A percentile compares a stretch with the other conserved stretches of the same genome.
These are phyloP conservation scores for Sclerotinia trifoliorum DNA, from an alignment of 2,329 filamentous ascomycete species.

Conservation along the genomic window DNA sequence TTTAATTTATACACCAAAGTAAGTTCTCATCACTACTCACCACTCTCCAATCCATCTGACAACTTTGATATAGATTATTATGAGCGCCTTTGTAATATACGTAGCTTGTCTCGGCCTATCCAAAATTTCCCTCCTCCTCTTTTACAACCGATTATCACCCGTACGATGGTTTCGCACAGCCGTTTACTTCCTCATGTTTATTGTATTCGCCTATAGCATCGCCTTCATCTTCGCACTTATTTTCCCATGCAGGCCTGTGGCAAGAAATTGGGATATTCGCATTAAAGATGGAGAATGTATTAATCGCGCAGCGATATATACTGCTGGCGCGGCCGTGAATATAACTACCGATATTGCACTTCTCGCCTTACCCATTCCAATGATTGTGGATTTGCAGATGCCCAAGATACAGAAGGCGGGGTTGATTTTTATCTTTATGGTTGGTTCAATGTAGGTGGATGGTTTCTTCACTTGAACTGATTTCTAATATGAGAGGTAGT, in stretches of 20 bases:
- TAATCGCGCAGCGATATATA: conserved; percentile 11
- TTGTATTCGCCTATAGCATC: conserved; percentile 5
- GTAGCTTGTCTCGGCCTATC: conserved; percentile 18
- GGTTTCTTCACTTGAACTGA: neutral
- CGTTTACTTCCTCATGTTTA: conserved; percentile 10
- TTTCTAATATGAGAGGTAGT: neutral
- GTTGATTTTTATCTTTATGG: conserved; percentile 16
- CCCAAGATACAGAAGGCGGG: conserved; percentile 14
- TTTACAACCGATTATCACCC: conserved; percentile 14
- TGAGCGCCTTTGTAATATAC: conserved; percentile 14
- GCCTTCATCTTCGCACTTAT: conserved; percentile 14
- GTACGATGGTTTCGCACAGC: conserved; percentile 8
- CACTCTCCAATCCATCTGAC: neutral
- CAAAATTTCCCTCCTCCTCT: conserved; percentile 16
- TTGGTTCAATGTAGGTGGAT: conserved; percentile 12
- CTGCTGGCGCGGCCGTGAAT: conserved; percentile 9
- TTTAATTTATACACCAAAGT: conserved; percentile 9
- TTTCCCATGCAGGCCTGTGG: conserved; percentile 1
- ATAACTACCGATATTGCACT: conserved; percentile 10
- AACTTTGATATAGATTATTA: neutral
- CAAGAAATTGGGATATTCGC: conserved; percentile 4
- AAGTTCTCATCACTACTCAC: neutral
- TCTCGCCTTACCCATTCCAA: conserved; percentile 4
- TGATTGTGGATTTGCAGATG: conserved; percentile 13
- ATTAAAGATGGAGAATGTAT: conserved; percentile 6